Evolutionary conservation across 345 rosid genomes (phyloP).

Genomic region (Arabidopsis arenosa): DNA sequence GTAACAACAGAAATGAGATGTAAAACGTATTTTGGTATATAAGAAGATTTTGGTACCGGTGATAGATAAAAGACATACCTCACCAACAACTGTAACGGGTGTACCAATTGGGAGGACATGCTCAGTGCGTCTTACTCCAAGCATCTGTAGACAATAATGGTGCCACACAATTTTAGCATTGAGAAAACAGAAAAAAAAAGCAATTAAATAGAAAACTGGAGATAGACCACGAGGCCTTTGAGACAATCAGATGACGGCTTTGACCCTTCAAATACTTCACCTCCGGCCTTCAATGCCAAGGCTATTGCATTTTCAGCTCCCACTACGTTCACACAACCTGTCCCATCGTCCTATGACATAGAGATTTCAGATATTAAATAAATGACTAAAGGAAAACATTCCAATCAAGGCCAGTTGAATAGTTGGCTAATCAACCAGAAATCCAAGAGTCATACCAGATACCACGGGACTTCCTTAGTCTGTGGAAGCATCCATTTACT

Average conservation of each 20-base stretch:
- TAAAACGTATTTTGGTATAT: too few species aligned
- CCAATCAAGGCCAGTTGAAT: not conserved
- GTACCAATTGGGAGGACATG: constrained; percentile 63
- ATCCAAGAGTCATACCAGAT: too few species aligned
- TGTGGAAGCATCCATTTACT: constrained; percentile 71
- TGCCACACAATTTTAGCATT: not conserved
- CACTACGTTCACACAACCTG: too few species aligned
- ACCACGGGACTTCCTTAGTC: constrained; percentile 32
- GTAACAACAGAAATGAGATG: constrained; percentile 27
- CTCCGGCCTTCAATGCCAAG: not conserved
- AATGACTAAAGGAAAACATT: not conserved
- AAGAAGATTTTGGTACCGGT: too few species aligned
- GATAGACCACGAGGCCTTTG: not conserved
- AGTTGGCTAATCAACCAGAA: too few species aligned
- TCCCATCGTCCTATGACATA: too few species aligned
- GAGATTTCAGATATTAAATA: too few species aligned
- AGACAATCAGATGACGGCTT: not conserved
- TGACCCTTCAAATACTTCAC: not conserved
- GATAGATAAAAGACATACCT: constrained; percentile 56
- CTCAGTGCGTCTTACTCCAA: constrained; percentile 84
- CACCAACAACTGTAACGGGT: constrained; percentile 55
- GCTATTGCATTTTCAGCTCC: too few species aligned
- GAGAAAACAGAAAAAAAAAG: not conserved
- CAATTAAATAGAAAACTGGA: not conserved
- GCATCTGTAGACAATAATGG: constrained; percentile 63